Base-by-base conservation (phyloP, 768 basidiomycete species). In the Boletus reticulatus region DNA sequence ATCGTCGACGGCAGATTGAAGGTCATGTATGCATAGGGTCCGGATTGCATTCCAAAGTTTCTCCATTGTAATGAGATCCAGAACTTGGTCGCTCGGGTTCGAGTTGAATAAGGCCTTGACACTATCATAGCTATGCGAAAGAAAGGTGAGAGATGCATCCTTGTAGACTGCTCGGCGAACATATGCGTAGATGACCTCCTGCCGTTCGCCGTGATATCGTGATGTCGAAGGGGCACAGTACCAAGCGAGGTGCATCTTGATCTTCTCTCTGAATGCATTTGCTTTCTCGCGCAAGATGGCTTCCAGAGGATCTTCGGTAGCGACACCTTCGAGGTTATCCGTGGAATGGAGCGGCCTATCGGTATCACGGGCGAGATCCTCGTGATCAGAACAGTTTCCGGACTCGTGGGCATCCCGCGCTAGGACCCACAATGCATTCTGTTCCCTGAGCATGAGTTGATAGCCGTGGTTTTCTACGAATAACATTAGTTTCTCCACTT, bases 341-440 rank as follows among this genome's bases (percentile, higher is more conserved):
- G 38, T 41, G 39, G 65, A 59, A 4, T 32, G 59, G 50, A 64
- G 48, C 27, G 62, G 54, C 2, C 32, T 13, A 9, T 57, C 32
- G 17, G 31, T 13, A 31, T 16, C 31, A 29, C 53, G 22, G 17
- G 61, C n/a, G 14, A 22, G 46, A 43, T 70, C 57, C 31, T 62
- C 46, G 49, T 61, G 43, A 27, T 48, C 29, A 16, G 60, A 60
- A 44, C 73, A 74, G 5, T 67, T 63, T 39, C 27, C 55, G 17
- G 57, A 38, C 31, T 60, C 48, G n/a, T 53, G 58, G 9, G 55
- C 57, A 2, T 64, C 57, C 27, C 55, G 59, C 9, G 72, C 67
- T 17, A 75, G 63, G 20, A 76, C 75, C 72, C 75, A 76, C 8
- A 72, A 50, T 4, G 75, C 75, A 38, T 74, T 69, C 52, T 74